phyloP scores from a whole-genome alignment of 805 yeast genomes.

The Kregervanrija delftensis region DNA sequence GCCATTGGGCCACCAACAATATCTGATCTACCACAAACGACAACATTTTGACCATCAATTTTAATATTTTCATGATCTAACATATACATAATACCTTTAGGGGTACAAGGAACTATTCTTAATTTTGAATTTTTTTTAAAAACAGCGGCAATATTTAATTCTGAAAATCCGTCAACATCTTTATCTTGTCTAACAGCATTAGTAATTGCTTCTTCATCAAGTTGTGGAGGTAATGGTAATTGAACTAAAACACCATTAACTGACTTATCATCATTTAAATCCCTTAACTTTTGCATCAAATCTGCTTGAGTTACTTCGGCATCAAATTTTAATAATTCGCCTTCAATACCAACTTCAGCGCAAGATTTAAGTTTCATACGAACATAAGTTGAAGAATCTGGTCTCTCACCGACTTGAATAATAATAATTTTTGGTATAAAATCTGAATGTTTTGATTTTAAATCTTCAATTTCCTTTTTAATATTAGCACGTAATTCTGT shows the following conservation, averaged over 20 bases:
- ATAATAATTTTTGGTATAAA: slow-evolving; percentile 76
- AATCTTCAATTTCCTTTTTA: slow-evolving; percentile 39
- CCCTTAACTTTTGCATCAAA: slow-evolving; percentile 50
- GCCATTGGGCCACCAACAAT: slow-evolving; percentile 95
- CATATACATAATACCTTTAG: slow-evolving; percentile 83
- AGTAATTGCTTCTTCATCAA: slow-evolving; percentile 75
- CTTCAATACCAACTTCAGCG: slow-evolving; percentile 67
- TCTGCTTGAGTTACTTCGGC: slow-evolving; percentile 55
- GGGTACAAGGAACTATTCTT: slow-evolving; percentile 87
- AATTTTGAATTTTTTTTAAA: slow-evolving; percentile 83
- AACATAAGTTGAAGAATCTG: slow-evolving; percentile 89
- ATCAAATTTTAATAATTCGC: slow-evolving; percentile 58
- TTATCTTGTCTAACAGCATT: slow-evolving; percentile 73
- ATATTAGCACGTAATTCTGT: slow-evolving; percentile 43
- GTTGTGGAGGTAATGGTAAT: slow-evolving; percentile 77
- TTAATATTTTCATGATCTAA: slow-evolving; percentile 61
- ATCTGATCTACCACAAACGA: slow-evolving; percentile 91
- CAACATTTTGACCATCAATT: slow-evolving; percentile 76
- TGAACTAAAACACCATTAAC: slow-evolving; percentile 88
- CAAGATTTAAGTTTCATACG: slow-evolving; percentile 90
- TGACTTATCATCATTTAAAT: slow-evolving; percentile 62
- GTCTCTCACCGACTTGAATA: slow-evolving; percentile 84
- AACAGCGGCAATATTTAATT: slow-evolving; percentile 83
- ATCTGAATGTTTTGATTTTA: slow-evolving; percentile 35
- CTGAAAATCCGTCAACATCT: slow-evolving; percentile 95